phyloP scores from a whole-genome alignment of 2,329 filamentous ascomycete species.

The Trichoderma sp. region DNA sequence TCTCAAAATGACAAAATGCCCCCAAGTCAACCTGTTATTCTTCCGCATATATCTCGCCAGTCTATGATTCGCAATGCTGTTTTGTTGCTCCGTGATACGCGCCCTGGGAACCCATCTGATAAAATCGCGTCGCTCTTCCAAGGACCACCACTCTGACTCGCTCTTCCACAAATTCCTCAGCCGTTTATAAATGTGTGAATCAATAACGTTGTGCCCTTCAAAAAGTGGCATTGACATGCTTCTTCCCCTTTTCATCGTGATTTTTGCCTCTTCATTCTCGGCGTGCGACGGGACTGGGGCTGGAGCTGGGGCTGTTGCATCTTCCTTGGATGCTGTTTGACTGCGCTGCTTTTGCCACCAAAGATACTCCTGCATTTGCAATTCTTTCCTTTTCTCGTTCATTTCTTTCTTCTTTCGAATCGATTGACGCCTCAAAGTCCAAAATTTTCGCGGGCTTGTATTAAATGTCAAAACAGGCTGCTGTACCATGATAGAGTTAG shows the following conservation, averaged over 20 bases:
- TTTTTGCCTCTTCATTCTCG: not conserved
- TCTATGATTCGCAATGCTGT: not conserved
- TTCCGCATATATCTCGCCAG: not conserved
- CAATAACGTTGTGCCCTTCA: constrained; percentile 12
- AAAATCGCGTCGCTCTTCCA: not conserved
- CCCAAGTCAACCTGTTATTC: constrained; percentile 8
- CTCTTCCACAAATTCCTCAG: not conserved
- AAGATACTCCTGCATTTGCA: not conserved
- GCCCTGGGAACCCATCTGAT: constrained; percentile 6
- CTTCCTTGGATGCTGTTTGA: not conserved
- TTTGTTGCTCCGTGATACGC: not conserved
- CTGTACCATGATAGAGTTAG: not conserved
- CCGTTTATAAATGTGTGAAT: constrained; percentile 20
- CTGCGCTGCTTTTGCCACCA: not conserved
- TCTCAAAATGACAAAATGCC: constrained; percentile 21
- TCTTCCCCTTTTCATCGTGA: not conserved
- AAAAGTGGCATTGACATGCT: not conserved
- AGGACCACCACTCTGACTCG: constrained; percentile 1
- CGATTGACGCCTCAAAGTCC: not conserved
- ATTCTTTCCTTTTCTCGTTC: not conserved
- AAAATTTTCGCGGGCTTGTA: not conserved
- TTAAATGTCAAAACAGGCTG: not conserved
- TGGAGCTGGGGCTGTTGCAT: not conserved
- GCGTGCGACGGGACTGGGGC: not conserved
- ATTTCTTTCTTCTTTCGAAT: not conserved